These are phyloP conservation scores for Aspergillus melleus DNA, from an alignment of 2,329 filamentous ascomycete species.

Conservation along the genomic window DNA sequence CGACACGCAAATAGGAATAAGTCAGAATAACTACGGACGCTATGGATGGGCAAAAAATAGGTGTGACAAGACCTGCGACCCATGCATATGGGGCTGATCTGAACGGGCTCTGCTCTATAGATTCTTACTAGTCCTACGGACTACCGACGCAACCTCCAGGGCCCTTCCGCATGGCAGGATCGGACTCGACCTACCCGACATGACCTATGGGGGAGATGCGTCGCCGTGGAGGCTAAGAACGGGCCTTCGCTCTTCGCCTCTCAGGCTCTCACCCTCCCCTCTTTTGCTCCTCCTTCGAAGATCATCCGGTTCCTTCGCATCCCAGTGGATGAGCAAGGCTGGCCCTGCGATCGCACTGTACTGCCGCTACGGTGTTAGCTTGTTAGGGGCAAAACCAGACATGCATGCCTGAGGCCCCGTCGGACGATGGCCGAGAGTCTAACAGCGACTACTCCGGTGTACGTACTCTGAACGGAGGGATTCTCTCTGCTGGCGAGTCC, in stretches of 20 bases:
- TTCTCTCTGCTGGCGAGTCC: too few relatives aligned
- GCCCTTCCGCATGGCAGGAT: background rate
- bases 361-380: background rate
- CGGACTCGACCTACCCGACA: background rate
- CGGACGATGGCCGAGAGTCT: background rate
- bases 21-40: background rate
- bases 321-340: background rate
- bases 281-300: background rate
- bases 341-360: background rate
- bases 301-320: background rate
- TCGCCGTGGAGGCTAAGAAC: background rate
- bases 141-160: background rate
- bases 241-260: background rate
- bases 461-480: background rate
- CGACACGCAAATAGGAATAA: background rate
- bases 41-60: background rate
- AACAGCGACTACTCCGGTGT: too few relatives aligned
- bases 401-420: background rate
- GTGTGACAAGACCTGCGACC: background rate
- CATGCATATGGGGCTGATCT: slow-evolving; percentile 2
- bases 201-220: background rate
- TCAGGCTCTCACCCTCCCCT: background rate
- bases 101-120: background rate
- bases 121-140: background rate
- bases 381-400: background rate